Evolutionary conservation across 139 green algal species (phyloP), one percentile per base, ranked within the genome.

Genomic region (Eudorina sp.): DNA sequence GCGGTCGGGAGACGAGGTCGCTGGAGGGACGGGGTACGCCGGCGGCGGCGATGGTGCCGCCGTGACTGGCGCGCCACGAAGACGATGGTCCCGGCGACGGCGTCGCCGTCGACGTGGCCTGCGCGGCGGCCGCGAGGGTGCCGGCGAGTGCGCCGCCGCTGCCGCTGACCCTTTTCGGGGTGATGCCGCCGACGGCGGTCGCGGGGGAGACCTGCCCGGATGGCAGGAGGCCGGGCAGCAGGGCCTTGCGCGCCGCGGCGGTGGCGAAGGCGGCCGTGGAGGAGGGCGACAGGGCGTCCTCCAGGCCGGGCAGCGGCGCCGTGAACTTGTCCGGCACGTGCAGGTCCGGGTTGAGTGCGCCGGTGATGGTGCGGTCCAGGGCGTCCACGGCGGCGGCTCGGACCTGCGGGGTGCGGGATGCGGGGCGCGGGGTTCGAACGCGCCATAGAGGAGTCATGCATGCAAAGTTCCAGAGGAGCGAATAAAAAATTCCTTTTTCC

Each of bases 301-400:
- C 74, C 21, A 70, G 72, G 4, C 25, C 23, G 1, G 74, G 81
- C 80, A 77, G 78, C 45, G 80, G 75, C 31, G 60, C 76, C 40
- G 60, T 86, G 75, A 86, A 86, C 80, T 86, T 86, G 58, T 86
- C 80, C 23, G 80, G 80, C 16, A 86, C 38, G 21, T 77, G 58
- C 31, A 79, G 55, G 70, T 83, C 66, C 69, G 70, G 74, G 55
- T 75, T 90, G 21, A 97, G 73, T 0, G 92, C 88, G 38, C 95
- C 95, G 23, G 79, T 93, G 25, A 97, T 92, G 25, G 93, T 93
- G 27, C 90, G 91, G 83, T 95, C 92, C 29, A 98, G 74, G 4
- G 95, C 96, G 21, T 97, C 94, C 25, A 97, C 89, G 11, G 91
- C 93, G 23, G 93, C 92, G 8, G 77, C 88, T 14, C 96, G 92